Conservation (phyloP, 2,329 filamentous ascomycete species). For the Didymella pinodella region DNA sequence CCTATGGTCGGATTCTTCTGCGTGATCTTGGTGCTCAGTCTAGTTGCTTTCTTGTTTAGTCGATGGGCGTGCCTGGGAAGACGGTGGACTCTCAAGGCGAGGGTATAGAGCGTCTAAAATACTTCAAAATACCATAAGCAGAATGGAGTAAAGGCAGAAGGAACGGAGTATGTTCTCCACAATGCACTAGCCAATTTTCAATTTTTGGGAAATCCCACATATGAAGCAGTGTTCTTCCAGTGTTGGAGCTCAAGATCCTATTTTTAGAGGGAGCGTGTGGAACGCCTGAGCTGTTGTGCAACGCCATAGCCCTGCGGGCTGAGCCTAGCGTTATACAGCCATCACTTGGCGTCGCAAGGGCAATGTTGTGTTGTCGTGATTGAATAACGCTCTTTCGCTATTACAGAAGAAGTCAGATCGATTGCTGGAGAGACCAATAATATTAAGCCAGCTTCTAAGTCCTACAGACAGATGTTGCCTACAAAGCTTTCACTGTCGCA, state of each 20-base stretch:
- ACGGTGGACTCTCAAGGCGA: constrained; percentile 41
- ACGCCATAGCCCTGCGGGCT: background rate
- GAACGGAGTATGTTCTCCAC: background rate
- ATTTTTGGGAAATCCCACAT: background rate
- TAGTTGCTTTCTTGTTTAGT: constrained; percentile 44
- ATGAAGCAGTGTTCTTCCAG: background rate
- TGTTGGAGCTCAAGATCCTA: background rate
- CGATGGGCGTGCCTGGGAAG: constrained; percentile 48
- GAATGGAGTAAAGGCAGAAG: background rate
- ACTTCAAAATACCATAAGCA: background rate
- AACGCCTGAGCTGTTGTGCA: background rate
- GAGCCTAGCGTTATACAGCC: constrained; percentile 4
- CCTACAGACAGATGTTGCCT: background rate
- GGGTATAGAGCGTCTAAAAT: constrained; percentile 11
- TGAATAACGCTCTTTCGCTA: too few species aligned
- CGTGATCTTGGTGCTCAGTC: constrained; percentile 41
- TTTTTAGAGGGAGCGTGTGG: background rate
- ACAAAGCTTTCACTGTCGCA: background rate
- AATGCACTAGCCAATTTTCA: background rate
- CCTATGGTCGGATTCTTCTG: constrained; percentile 48
- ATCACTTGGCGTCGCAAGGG: background rate
- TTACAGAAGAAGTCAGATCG: background rate
- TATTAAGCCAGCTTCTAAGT: background rate
- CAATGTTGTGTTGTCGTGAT: background rate
- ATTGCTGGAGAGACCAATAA: background rate